Conservation (phyloP, 768 basidiomycete species). For the Podaxis pistillaris region DNA sequence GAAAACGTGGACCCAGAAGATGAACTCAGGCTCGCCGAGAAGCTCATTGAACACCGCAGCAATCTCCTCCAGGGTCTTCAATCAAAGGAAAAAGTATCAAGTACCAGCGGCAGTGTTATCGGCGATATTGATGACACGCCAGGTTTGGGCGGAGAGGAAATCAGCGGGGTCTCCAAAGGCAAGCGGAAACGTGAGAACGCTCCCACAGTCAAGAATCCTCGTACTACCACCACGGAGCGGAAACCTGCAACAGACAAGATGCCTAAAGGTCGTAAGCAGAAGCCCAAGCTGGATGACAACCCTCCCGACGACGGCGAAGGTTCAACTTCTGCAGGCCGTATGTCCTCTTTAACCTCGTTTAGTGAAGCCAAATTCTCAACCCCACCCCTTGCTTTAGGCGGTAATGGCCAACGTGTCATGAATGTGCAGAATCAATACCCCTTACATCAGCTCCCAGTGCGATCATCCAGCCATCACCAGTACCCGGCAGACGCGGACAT, state of each 20-base stretch:
- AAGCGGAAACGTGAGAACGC: conserved; percentile 22
- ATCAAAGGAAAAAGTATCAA: conserved; percentile 26
- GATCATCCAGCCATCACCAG: conserved; percentile 1
- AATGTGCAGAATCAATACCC: conserved; percentile 12
- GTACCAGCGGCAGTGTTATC: conserved; percentile 18
- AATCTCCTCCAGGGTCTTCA: conserved; percentile 29
- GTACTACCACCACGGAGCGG: conserved; percentile 5
- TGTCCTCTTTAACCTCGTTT: background rate
- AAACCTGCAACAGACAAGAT: conserved; percentile 8
- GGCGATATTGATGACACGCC: conserved; percentile 21
- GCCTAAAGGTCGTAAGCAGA: conserved; percentile 16
- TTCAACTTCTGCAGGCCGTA: background rate
- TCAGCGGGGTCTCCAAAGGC: conserved; percentile 14
- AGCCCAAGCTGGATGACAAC: background rate
- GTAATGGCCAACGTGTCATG: conserved; percentile 6
- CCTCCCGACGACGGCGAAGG: background rate
- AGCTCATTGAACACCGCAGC: conserved; percentile 38
- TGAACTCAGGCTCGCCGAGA: conserved; percentile 36
- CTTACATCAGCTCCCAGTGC: background rate
- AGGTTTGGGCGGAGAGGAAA: conserved; percentile 15
- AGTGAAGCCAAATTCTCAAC: background rate
- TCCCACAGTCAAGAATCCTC: conserved; percentile 12
- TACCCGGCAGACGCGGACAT: background rate
- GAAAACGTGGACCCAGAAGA: conserved; percentile 50
- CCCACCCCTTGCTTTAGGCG: background rate